These are phyloP conservation scores for Vaccinium myrtillus DNA, from an alignment of 148 eudicot species.

Conservation along the genomic window DNA sequence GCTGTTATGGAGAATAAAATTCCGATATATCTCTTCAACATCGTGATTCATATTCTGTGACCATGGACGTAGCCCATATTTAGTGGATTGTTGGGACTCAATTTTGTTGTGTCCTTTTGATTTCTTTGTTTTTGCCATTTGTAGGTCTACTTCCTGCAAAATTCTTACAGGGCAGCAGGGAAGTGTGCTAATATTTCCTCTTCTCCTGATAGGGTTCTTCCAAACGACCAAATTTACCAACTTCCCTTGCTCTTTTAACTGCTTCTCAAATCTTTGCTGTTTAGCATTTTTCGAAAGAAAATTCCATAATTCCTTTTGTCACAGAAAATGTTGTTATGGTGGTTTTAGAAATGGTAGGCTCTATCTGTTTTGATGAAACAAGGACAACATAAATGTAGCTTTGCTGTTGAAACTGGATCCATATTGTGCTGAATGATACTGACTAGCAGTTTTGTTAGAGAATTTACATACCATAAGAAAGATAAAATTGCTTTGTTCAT, in stretches of 20 bases:
- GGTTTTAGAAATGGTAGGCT: neutral
- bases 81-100: neutral
- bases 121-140: neutral
- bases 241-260: neutral
- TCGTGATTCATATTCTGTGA: too few species aligned
- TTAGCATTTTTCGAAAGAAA: neutral
- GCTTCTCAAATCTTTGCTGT: neutral
- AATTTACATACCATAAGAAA: neutral
- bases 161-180: neutral
- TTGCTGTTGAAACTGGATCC: neutral
- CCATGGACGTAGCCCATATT: too few species aligned
- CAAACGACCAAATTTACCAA: neutral
- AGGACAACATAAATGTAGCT: neutral
- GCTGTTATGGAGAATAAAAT: too few species aligned
- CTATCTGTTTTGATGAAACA: neutral
- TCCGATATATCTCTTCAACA: too few species aligned
- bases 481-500: neutral
- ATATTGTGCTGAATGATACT: neutral
- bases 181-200: conserved; percentile 1
- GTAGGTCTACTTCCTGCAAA: neutral
- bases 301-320: neutral
- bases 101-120: neutral
- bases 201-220: neutral
- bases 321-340: neutral
- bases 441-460: neutral